Conservation (phyloP, 1,139 yeast species). For the Geotrichum europaeum region DNA sequence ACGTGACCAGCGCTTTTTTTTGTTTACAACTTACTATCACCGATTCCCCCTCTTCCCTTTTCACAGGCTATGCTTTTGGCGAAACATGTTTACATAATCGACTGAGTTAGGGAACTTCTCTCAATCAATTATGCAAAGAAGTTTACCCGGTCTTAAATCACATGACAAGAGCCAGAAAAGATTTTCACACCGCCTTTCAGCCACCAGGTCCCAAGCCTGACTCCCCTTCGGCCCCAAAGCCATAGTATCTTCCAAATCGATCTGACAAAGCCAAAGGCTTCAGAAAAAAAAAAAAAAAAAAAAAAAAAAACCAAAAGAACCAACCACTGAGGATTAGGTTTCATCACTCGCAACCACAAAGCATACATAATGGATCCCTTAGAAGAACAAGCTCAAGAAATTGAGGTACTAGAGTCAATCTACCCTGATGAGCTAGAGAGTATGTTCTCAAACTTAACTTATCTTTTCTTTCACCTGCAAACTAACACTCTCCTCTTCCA, state of each 20-base stretch:
- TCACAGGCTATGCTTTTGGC: too few species aligned
- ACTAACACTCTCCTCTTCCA: slow-evolving; percentile 10
- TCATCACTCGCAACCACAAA: not conserved
- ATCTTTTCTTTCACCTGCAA: slow-evolving; percentile 14
- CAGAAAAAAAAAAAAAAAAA: not conserved
- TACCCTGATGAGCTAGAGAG: slow-evolving; percentile 79
- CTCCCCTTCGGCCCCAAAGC: not conserved
- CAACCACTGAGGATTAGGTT: not conserved
- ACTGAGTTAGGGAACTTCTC: not conserved
- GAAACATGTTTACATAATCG: too few species aligned
- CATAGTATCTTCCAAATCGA: too few species aligned
- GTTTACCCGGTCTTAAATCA: not conserved
- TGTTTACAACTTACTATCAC: too few species aligned
- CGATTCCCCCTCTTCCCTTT: too few species aligned
- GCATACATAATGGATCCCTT: slow-evolving; percentile 15
- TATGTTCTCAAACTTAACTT: slow-evolving; percentile 25
- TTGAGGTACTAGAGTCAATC: slow-evolving; percentile 75
- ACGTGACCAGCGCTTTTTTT: too few species aligned
- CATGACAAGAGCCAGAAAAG: not conserved
- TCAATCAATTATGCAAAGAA: too few species aligned
- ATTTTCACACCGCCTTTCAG: not conserved
- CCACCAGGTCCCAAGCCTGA: not conserved
- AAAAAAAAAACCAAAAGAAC: not conserved
- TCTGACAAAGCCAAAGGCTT: too few species aligned
- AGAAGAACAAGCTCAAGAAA: slow-evolving; percentile 74